phyloP scores from a whole-genome alignment of 768 basidiomycete species.

The Tylopilus sp. region DNA sequence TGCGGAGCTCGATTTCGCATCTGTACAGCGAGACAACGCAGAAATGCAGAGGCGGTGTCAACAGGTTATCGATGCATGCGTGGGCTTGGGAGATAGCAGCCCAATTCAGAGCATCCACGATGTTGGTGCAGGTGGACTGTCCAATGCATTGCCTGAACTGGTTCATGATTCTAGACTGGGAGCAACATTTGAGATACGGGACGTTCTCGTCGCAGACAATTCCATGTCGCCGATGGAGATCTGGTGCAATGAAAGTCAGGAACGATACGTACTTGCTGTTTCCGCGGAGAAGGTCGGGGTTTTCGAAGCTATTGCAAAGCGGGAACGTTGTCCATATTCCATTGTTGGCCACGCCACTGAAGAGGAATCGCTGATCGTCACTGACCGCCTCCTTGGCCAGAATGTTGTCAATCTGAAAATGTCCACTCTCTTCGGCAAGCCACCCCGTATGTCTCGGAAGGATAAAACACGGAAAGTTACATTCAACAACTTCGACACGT shows the following conservation, averaged over 20 bases:
- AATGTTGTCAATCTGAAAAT: constrained; percentile 89
- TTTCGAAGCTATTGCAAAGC: constrained; percentile 75
- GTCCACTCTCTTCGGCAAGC: constrained; percentile 95
- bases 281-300: constrained; percentile 53
- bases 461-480: constrained; percentile 48
- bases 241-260: constrained; percentile 99
- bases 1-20: constrained; percentile 94
- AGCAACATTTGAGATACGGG: constrained; percentile 88
- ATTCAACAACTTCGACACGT: constrained; percentile 63
- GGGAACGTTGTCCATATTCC: constrained; percentile 93
- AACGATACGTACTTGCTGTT: constrained; percentile 94
- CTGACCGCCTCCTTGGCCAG: constrained; percentile 73
- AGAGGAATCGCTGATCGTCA: constrained; percentile 82
- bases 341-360: constrained; percentile 85
- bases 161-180: constrained; percentile 96
- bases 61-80: constrained; percentile 94
- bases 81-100: constrained; percentile 52
- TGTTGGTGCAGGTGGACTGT: constrained; percentile 95
- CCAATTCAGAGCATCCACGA: constrained; percentile 98
- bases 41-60: constrained; percentile 98
- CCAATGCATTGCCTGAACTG: constrained; percentile 94
- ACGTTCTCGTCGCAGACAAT: constrained; percentile 86
- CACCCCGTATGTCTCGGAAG: constrained; percentile 83
- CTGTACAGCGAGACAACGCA: constrained; percentile 95
- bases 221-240: constrained; percentile 99